A percentile compares a stretch with the other conserved stretches of the same genome.
These are phyloP conservation scores for Melaleuca quinquenervia DNA, from an alignment of 345 rosid genomes.

Conservation along the genomic window DNA sequence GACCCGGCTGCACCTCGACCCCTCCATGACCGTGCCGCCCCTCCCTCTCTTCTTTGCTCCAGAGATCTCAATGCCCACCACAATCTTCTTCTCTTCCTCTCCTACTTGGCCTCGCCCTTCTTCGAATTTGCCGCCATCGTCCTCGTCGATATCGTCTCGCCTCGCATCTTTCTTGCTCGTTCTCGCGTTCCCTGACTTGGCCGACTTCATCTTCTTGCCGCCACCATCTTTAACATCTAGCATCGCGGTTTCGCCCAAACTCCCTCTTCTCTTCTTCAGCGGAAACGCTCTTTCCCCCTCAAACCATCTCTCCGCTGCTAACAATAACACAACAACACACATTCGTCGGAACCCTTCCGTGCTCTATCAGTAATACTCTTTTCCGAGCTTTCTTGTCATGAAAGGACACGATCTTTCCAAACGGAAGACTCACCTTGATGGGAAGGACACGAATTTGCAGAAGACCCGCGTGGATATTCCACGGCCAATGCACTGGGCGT, in stretches of 20 bases:
- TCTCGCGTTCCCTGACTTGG: background rate
- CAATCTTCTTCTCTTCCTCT: background rate
- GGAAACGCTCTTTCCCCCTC: slow-evolving; percentile 37
- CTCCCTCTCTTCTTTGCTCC: slow-evolving; percentile 26
- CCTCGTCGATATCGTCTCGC: background rate
- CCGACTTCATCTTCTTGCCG: background rate
- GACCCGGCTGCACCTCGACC: slow-evolving; percentile 89
- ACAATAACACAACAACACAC: slow-evolving; percentile 1
- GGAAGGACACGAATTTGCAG: background rate
- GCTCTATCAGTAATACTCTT: background rate
- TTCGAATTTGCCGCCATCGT: slow-evolving; percentile 2
- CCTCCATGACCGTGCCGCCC: slow-evolving; percentile 54
- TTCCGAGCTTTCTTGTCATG: no score
- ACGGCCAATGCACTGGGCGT: slow-evolving; percentile 12
- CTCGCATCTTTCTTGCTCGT: slow-evolving; percentile 5
- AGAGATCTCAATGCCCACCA: background rate
- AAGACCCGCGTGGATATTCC: background rate
- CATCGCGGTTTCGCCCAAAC: background rate
- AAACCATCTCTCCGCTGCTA: slow-evolving; percentile 21
- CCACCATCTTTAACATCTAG: background rate
- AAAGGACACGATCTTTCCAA: background rate
- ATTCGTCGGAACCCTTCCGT: background rate
- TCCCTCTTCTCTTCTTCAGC: slow-evolving; percentile 49
- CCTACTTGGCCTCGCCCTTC: slow-evolving; percentile 18
- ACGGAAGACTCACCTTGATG: slow-evolving; percentile 29